A percentile compares a stretch with the other conserved stretches of the same genome.
Evolutionary conservation across 1,284 basidiomycete species (phyloP).

Genomic region (Tilletia setariae): DNA sequence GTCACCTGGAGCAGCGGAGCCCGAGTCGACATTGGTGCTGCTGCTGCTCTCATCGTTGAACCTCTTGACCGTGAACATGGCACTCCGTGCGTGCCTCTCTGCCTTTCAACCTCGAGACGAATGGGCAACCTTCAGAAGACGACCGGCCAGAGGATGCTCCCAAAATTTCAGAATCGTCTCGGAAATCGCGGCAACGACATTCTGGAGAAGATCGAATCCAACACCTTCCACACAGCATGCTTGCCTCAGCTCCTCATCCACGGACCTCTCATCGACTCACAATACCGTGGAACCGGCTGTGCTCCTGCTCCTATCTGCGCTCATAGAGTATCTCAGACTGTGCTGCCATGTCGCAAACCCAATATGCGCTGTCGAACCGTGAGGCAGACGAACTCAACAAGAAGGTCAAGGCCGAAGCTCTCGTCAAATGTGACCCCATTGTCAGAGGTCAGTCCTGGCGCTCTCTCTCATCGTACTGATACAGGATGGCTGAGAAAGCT

Average conservation of each 20-base stretch:
- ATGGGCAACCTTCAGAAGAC: too few relatives aligned
- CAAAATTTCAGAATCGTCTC: too few relatives aligned
- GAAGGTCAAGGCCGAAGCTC: slow-evolving; percentile 71
- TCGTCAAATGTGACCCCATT: slow-evolving; percentile 71
- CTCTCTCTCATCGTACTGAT: neutral
- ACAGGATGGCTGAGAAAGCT: neutral
- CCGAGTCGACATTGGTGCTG: slow-evolving; percentile 13
- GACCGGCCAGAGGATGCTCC: too few relatives aligned
- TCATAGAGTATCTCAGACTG: too few relatives aligned
- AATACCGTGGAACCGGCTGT: too few relatives aligned
- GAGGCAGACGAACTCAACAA: slow-evolving; percentile 82
- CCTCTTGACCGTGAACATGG: slow-evolving; percentile 39
- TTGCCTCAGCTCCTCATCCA: slow-evolving; percentile 27
- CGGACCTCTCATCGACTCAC: too few relatives aligned
- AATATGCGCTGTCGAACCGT: slow-evolving; percentile 72
- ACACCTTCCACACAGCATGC: slow-evolving; percentile 31
- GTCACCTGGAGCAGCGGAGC: neutral
- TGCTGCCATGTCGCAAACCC: neutral
- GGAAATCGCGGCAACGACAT: too few relatives aligned
- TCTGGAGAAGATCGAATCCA: slow-evolving; percentile 22
- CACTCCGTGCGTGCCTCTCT: too few relatives aligned
- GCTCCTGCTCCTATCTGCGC: too few relatives aligned
- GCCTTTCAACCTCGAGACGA: neutral
- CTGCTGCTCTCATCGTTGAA: slow-evolving; percentile 30
- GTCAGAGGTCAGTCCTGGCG: slow-evolving; percentile 64